These are phyloP conservation scores for Rhodotorula kratochvilovae DNA, from an alignment of 768 basidiomycete species.

Conservation along the genomic window DNA sequence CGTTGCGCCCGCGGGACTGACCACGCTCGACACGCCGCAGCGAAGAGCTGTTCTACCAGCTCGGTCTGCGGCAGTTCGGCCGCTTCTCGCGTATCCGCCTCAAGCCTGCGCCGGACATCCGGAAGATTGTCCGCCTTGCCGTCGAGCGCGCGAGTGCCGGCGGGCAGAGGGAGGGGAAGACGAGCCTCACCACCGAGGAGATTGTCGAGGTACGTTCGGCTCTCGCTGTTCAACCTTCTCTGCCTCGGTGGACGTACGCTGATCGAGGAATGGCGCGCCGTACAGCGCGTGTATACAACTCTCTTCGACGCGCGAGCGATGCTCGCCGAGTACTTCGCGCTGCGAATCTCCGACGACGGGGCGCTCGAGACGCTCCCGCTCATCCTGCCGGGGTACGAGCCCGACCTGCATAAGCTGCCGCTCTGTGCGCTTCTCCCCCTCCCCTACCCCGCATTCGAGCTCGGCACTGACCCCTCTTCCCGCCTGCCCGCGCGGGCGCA, in stretches of 20 bases:
- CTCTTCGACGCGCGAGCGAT: constrained; percentile 57
- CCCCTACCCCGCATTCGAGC: too few relatives aligned
- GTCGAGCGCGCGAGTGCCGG: constrained; percentile 60
- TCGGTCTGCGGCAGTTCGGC: constrained; percentile 86
- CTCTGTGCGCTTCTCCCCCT: constrained; percentile 58
- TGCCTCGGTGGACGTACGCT: background rate
- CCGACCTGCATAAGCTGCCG: constrained; percentile 84
- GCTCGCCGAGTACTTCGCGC: constrained; percentile 85
- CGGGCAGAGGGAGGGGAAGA: background rate
- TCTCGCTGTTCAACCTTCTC: background rate
- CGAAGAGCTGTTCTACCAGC: constrained; percentile 91
- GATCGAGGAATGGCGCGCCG: background rate
- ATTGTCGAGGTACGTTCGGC: constrained; percentile 63
- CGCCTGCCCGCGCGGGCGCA: background rate
- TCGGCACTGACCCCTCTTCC: background rate
- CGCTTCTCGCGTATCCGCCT: constrained; percentile 69
- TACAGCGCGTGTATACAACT: constrained; percentile 22
- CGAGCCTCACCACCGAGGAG: constrained; percentile 55
- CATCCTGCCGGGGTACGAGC: constrained; percentile 78
- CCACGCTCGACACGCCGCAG: constrained; percentile 49
- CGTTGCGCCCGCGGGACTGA: background rate
- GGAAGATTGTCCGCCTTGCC: constrained; percentile 68
- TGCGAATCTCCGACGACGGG: constrained; percentile 62
- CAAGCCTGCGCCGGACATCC: constrained; percentile 72
- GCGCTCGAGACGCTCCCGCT: constrained; percentile 72